Evolutionary conservation across 768 basidiomycete species (phyloP).

Genomic region (Panellus pusillus): DNA sequence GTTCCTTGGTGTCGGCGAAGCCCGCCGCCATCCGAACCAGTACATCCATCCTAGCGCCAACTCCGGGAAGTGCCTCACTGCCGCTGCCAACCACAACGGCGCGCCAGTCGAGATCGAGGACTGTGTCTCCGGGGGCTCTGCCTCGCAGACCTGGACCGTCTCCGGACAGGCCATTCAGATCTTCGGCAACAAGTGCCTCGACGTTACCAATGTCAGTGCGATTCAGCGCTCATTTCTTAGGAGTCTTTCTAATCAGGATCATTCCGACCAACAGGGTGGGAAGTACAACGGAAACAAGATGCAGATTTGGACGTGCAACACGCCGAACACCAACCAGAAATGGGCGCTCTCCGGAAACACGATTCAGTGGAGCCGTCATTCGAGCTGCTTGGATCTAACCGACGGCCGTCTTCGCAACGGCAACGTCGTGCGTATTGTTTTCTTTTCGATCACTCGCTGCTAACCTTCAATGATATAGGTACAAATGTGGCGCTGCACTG

Average conservation of each 20-base stretch:
- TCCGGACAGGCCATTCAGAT: background rate
- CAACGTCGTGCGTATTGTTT: slow-evolving; percentile 4
- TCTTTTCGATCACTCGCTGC: background rate
- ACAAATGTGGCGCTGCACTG: slow-evolving; percentile 12
- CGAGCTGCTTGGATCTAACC: slow-evolving; percentile 14
- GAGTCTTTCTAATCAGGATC: too few species aligned
- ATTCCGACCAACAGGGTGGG: too few species aligned
- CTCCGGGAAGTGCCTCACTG: too few species aligned
- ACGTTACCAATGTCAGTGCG: slow-evolving; percentile 12
- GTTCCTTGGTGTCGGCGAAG: background rate
- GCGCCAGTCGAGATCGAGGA: background rate
- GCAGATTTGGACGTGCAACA: slow-evolving; percentile 26
- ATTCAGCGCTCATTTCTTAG: too few species aligned
- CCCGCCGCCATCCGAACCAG: background rate
- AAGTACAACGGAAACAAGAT: slow-evolving; percentile 24
- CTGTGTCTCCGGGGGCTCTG: background rate
- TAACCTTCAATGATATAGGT: background rate
- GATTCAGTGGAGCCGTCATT: slow-evolving; percentile 11
- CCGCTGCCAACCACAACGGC: too few species aligned
- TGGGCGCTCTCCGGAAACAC: slow-evolving; percentile 12
- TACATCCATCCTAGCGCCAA: too few species aligned
- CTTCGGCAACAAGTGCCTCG: background rate
- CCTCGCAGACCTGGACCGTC: slow-evolving; percentile 8
- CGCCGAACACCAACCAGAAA: slow-evolving; percentile 19
- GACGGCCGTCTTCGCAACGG: background rate